These are phyloP conservation scores for Metschnikowia hibisci DNA, from an alignment of 805 yeast species.

Conservation along the genomic window DNA sequence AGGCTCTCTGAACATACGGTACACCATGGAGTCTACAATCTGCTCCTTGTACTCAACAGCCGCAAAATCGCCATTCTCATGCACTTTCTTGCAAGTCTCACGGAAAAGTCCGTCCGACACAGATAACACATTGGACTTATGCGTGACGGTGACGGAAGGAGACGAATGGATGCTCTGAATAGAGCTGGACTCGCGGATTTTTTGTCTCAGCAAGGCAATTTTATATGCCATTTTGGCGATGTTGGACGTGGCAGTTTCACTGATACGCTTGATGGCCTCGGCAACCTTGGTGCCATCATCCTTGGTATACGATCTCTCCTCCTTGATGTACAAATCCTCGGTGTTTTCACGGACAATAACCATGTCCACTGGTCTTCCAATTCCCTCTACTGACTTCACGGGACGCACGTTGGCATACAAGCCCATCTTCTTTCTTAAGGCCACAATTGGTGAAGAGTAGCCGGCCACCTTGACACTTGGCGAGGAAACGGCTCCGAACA, in stretches of 20 bases:
- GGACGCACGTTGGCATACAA: constrained; percentile 97
- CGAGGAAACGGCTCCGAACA: constrained; percentile 96
- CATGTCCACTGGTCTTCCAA: constrained; percentile 90
- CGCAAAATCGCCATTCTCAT: constrained; percentile 56
- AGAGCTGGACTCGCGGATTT: constrained; percentile 60
- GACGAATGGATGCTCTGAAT: constrained; percentile 31
- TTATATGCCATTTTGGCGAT: constrained; percentile 91
- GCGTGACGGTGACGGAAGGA: constrained; percentile 86
- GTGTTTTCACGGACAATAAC: constrained; percentile 98
- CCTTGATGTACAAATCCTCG: constrained; percentile 94
- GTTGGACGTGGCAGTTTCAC: constrained; percentile 78
- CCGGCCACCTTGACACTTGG: constrained; percentile 94
- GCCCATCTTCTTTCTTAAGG: constrained; percentile 93
- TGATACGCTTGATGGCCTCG: constrained; percentile 95
- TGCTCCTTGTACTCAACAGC: constrained; percentile 80
- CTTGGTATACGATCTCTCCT: constrained; percentile 71
- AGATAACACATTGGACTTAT: constrained; percentile 91
- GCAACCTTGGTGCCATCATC: constrained; percentile 87
- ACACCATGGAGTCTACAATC: constrained; percentile 98
- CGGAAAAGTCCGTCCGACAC: constrained; percentile 95
- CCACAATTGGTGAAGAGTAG: constrained; percentile 97
- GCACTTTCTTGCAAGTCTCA: constrained; percentile 68
- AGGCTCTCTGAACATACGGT: constrained; percentile 98
- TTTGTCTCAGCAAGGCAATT: constrained; percentile 88
- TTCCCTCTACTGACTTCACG: constrained; percentile 85